Evolutionary conservation across 2,329 filamentous ascomycete genomes (phyloP).

Genomic region (Harringtonia lauricola): DNA sequence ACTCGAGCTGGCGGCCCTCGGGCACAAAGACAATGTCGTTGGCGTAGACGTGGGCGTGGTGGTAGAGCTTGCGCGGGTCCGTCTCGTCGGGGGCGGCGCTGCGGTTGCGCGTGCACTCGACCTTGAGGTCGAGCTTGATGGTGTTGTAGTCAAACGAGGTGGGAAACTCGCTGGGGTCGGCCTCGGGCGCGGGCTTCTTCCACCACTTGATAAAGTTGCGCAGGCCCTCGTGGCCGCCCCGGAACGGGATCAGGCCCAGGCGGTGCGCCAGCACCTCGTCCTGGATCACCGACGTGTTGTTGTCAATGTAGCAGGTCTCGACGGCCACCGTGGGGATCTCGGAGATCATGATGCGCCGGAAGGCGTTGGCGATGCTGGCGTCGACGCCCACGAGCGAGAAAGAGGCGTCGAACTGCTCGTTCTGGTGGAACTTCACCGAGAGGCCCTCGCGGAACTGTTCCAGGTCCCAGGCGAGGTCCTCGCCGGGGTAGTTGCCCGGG

Average conservation of each 20-base stretch:
- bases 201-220: constrained; percentile 72
- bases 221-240: constrained; percentile 66
- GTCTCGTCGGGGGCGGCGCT: constrained; percentile 61
- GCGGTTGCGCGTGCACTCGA: constrained; percentile 70
- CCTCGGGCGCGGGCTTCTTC: constrained; percentile 54
- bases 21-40: constrained; percentile 67
- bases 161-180: constrained; percentile 34
- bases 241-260: constrained; percentile 82
- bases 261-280: constrained; percentile 91
- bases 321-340: constrained; percentile 93
- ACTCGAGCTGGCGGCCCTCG: constrained; percentile 58
- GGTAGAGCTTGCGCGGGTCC: constrained; percentile 76
- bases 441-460: constrained; percentile 30
- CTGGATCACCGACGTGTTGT: constrained; percentile 97
- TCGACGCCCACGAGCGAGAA: constrained; percentile 92
- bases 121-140: constrained; percentile 62
- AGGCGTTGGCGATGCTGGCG: constrained; percentile 89
- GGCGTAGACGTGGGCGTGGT: constrained; percentile 76
- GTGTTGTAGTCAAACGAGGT: constrained; percentile 74
- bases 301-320: constrained; percentile 83
- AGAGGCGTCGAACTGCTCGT: constrained; percentile 62
- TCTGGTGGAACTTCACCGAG: constrained; percentile 68
- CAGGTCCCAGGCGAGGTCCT: constrained; percentile 50
- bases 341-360: constrained; percentile 88
- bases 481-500: constrained; percentile 80